These are phyloP conservation scores for Pyrenophora seminiperda DNA, from an alignment of 2,329 filamentous ascomycete genomes.

Conservation along the genomic window DNA sequence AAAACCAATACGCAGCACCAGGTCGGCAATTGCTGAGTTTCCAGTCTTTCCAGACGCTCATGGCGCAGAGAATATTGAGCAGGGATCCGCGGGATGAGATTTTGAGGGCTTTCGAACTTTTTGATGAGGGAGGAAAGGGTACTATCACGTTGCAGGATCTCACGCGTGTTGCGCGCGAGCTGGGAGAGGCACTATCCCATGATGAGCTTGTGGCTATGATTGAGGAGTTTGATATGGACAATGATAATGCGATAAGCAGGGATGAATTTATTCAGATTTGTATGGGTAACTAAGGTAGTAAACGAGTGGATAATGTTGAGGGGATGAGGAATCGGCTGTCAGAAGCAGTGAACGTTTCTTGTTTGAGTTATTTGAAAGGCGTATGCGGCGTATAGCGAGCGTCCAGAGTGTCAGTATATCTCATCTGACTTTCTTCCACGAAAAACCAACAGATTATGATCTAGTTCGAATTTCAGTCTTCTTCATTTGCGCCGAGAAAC, in stretches of 20 bases:
- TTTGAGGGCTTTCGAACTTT: conserved; percentile 85
- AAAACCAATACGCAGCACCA: conserved; percentile 31
- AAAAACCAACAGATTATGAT: not conserved
- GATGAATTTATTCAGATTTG: conserved; percentile 72
- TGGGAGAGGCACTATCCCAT: conserved; percentile 91
- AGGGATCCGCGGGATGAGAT: conserved; percentile 92
- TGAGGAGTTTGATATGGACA: conserved; percentile 95
- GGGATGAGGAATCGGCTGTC: not conserved
- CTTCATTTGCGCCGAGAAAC: conserved; percentile 38
- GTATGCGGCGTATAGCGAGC: conserved; percentile 10
- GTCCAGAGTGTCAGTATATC: not conserved
- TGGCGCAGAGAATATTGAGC: conserved; percentile 78
- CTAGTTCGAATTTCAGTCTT: conserved; percentile 16
- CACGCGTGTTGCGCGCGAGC: conserved; percentile 81
- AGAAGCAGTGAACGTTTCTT: not conserved
- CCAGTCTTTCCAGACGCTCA: conserved; percentile 71
- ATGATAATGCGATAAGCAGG: conserved; percentile 74
- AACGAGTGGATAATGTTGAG: not conserved
- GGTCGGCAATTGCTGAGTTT: conserved; percentile 72
- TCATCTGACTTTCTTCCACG: not conserved
- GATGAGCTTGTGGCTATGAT: conserved; percentile 95
- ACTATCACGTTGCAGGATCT: conserved; percentile 89
- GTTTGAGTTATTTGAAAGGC: not conserved
- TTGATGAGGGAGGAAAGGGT: conserved; percentile 91
- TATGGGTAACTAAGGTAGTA: conserved; percentile 47